phyloP scores from a whole-genome alignment of 768 basidiomycete genomes.

The Suillus fuscotomentosus region DNA sequence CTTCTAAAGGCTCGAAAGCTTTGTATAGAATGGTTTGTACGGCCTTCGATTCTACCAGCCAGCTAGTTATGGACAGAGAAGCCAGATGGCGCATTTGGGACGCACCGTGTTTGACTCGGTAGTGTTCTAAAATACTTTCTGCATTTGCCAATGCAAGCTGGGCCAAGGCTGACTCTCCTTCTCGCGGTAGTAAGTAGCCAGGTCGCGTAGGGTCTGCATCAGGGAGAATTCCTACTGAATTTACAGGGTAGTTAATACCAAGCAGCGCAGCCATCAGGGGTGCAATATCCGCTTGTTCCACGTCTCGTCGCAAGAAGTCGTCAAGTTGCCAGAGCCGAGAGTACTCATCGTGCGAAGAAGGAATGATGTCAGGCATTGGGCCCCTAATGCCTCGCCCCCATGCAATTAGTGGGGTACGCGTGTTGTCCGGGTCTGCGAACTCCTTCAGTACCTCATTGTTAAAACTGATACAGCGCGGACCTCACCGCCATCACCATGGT shows the following conservation, averaged over 20 bases:
- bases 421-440: conserved; percentile 76
- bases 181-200: conserved; percentile 53
- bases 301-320: conserved; percentile 63
- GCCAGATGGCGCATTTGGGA: background rate
- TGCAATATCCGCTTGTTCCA: conserved; percentile 83
- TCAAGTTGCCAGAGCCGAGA: conserved; percentile 61
- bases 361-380: conserved; percentile 53
- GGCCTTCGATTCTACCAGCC: conserved; percentile 55
- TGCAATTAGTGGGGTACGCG: conserved; percentile 77
- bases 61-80: background rate
- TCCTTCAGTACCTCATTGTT: conserved; percentile 7
- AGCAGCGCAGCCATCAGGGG: conserved; percentile 74
- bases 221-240: conserved; percentile 79
- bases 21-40: conserved; percentile 58
- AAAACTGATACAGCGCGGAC: conserved; percentile 7
- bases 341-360: conserved; percentile 69
- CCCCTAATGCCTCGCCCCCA: conserved; percentile 81
- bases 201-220: conserved; percentile 61
- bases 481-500: conserved; percentile 85
- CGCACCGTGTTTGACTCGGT: conserved; percentile 72
- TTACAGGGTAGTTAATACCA: conserved; percentile 75
- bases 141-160: conserved; percentile 62
- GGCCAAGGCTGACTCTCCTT: conserved; percentile 52
- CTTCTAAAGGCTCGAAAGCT: conserved; percentile 53
- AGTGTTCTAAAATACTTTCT: conserved; percentile 73